phyloP scores from a whole-genome alignment of 2,329 filamentous ascomycete genomes.

The Phialophora verrucosa region DNA sequence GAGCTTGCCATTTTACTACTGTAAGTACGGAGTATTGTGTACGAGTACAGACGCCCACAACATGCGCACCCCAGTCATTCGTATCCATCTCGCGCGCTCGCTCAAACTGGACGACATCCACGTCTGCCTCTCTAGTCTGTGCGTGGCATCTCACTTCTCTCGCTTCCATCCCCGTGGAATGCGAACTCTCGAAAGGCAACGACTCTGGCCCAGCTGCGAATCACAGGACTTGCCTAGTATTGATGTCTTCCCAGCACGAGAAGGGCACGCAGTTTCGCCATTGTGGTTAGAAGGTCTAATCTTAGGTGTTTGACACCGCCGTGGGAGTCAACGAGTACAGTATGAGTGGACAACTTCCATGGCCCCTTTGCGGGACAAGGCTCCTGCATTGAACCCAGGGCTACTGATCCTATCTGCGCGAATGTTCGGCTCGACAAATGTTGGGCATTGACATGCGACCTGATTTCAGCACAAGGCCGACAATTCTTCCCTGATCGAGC shows the following conservation, averaged over 20 bases:
- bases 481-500: no score
- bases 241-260: neutral
- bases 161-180: no score
- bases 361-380: no score
- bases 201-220: neutral
- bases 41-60: neutral
- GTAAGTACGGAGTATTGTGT: neutral
- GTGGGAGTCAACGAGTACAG: neutral
- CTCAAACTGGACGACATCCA: neutral
- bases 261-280: neutral
- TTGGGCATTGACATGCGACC: neutral
- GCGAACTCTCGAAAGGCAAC: no score
- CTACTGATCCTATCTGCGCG: neutral
- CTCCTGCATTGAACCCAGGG: neutral
- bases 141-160: no score
- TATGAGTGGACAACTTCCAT: neutral
- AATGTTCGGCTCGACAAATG: neutral
- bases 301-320: neutral
- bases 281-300: neutral
- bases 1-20: neutral
- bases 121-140: no score
- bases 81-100: neutral
- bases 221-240: no score
- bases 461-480: neutral
- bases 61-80: neutral